phyloP scores from a whole-genome alignment of 2,329 filamentous ascomycete genomes.

The Pyrenophora tritici-repentis region DNA sequence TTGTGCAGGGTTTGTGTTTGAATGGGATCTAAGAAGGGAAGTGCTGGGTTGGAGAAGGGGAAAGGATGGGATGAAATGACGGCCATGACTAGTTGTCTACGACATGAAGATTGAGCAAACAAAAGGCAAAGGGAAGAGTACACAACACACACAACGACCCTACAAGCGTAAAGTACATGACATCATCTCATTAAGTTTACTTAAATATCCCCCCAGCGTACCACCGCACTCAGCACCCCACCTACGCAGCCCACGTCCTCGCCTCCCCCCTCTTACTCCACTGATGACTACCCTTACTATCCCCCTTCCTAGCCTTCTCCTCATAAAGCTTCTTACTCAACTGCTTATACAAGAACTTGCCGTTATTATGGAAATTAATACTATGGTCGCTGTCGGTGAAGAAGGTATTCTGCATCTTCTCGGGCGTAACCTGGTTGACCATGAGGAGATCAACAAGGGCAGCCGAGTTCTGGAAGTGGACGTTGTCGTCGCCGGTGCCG shows the following conservation, averaged over 20 bases:
- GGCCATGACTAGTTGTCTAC: too few species aligned
- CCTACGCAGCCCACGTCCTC: constrained; percentile 19
- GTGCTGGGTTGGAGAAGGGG: too few species aligned
- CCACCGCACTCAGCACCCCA: neutral
- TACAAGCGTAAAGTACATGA: too few species aligned
- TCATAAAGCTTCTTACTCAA: constrained; percentile 64
- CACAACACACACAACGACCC: too few species aligned
- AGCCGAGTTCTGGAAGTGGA: constrained; percentile 71
- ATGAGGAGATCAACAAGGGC: constrained; percentile 67
- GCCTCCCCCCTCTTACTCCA: constrained; percentile 50
- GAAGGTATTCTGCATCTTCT: constrained; percentile 66
- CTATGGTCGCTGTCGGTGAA: constrained; percentile 70
- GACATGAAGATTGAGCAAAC: too few species aligned
- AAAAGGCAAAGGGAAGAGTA: too few species aligned
- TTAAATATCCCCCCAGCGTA: too few species aligned
- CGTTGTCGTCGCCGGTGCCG: constrained; percentile 72
- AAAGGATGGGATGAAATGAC: too few species aligned
- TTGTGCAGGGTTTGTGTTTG: too few species aligned
- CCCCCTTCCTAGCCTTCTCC: constrained; percentile 60
- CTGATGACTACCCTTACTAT: constrained; percentile 49
- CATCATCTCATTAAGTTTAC: too few species aligned
- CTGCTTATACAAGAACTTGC: constrained; percentile 65
- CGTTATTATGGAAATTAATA: constrained; percentile 63
- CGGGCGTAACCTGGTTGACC: constrained; percentile 61
- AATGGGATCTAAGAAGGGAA: too few species aligned